Base-by-base conservation (phyloP, 495 filamentous ascomycete species). In the Rusavskia elegans region DNA sequence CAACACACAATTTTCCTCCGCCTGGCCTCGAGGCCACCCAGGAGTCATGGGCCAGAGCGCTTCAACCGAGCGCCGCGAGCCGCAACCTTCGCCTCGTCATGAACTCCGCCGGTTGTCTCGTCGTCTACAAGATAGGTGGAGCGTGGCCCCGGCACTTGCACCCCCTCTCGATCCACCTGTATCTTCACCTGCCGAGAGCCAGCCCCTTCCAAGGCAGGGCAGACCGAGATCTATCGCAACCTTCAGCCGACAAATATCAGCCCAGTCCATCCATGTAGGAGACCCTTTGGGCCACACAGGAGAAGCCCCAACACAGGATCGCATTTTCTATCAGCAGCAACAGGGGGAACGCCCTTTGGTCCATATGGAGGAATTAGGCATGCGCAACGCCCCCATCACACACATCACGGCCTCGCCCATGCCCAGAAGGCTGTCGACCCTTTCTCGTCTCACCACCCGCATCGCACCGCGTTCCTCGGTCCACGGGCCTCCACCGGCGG, bases 381-480 rank as follows among this genome's bases (percentile, higher is more conserved):
- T 59, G 51, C 45, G 46, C 17, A 57, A 52, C 53, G 54, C 53
- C 39, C 60, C 60, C 19, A 61, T 63, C 23, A 63, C 61, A 36
- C 60, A 61, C 30, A 61, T 63, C 5, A 59, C 57, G 5, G 61
- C 61, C 13, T 55, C 56, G 20, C 61, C 61, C 36, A 75, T 69
- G 51, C 69, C 73, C 14, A 67, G 72, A 55, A 67, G 71, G 49
- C 72, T 70, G 51, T 74, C 74, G 11, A 70, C 44, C 23, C 71
- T 77, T 64, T 74, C 74, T 48, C 63, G 74, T 10, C 53, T 77
- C 29, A 70, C 72, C 20, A 74, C 73, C 10, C 66, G 71, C 52
- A 64, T 77, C 23, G 57, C 75, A 21, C 72, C 73, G n/a, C 69
- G 74, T 50, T 69, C 68, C 14, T 67, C 73, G 14, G 71, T 70